These are phyloP conservation scores for Talaromyces rugulosus DNA, from an alignment of 2,329 filamentous ascomycete genomes.

Conservation along the genomic window DNA sequence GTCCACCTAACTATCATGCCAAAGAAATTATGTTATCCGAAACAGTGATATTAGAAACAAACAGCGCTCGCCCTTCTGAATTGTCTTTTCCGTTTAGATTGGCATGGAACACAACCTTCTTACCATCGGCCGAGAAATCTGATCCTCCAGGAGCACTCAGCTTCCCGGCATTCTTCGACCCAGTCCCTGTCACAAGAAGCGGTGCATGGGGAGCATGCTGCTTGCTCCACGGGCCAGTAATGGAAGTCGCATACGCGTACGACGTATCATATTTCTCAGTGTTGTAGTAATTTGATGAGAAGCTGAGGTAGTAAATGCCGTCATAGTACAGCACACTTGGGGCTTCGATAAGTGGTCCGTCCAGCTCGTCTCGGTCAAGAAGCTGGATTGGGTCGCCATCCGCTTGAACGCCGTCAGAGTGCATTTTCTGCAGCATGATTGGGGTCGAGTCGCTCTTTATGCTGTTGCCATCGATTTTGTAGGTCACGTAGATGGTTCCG, in stretches of 20 bases:
- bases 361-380: constrained; percentile 55
- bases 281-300: constrained; percentile 53
- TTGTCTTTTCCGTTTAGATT: constrained; percentile 21
- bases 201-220: constrained; percentile 16
- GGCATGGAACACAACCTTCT: constrained; percentile 25
- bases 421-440: constrained; percentile 54
- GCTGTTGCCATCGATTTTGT: constrained; percentile 61
- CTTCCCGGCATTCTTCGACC: constrained; percentile 18
- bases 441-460: constrained; percentile 47
- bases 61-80: constrained; percentile 18
- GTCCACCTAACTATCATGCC: not conserved
- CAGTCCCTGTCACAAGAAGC: constrained; percentile 23
- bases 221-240: constrained; percentile 28
- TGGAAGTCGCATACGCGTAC: constrained; percentile 45
- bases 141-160: constrained; percentile 27
- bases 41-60: constrained; percentile 15
- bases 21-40: constrained; percentile 7
- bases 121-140: constrained; percentile 23
- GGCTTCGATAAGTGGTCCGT: constrained; percentile 56
- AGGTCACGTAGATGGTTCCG: constrained; percentile 53
- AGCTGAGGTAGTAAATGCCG: constrained; percentile 54
- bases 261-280: constrained; percentile 51
- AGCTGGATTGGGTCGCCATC: constrained; percentile 50
- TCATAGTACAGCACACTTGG: constrained; percentile 45
- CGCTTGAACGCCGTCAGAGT: constrained; percentile 45